Percentiles rank a stretch among this genome's conserved stretches.
These are phyloP conservation scores for Ceratobasidium sp. DNA, from an alignment of 1,284 basidiomycete species.

Conservation along the genomic window DNA sequence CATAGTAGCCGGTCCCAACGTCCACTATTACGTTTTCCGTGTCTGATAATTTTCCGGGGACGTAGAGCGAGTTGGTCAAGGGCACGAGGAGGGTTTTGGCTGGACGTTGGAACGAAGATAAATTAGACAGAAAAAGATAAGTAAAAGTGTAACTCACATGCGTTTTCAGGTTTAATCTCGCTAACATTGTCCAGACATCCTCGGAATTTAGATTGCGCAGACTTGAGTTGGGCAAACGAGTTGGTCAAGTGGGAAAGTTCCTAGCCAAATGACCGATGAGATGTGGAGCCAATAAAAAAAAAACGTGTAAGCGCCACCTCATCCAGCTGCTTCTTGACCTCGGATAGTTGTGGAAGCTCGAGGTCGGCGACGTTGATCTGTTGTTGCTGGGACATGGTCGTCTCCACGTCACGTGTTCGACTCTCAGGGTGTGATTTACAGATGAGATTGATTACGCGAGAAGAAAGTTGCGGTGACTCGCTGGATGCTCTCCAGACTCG, in stretches of 20 bases:
- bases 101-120: conserved; percentile 47
- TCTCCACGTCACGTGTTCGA: neutral
- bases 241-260: conserved; percentile 91
- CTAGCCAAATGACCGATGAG: conserved; percentile 53
- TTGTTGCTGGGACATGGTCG: conserved; percentile 47
- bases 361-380: conserved; percentile 80
- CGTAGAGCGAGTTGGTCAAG: conserved; percentile 92
- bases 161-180: conserved; percentile 77
- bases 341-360: conserved; percentile 79
- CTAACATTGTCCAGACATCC: conserved; percentile 82
- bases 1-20: conserved; percentile 95
- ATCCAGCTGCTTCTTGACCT: conserved; percentile 88
- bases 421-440: neutral
- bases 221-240: conserved; percentile 91
- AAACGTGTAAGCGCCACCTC: conserved; percentile 60
- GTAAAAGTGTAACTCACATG: conserved; percentile 59
- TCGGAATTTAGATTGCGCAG: conserved; percentile 92
- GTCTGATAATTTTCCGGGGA: conserved; percentile 88
- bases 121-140: neutral
- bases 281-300: neutral
- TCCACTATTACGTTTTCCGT: conserved; percentile 90
- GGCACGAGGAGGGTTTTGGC: conserved; percentile 91
- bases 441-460: conserved; percentile 7
- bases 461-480: conserved; percentile 31
- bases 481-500: conserved; percentile 26